These are phyloP conservation scores for Leucocoprinus leucothites DNA, from an alignment of 768 basidiomycete species.

Conservation along the genomic window DNA sequence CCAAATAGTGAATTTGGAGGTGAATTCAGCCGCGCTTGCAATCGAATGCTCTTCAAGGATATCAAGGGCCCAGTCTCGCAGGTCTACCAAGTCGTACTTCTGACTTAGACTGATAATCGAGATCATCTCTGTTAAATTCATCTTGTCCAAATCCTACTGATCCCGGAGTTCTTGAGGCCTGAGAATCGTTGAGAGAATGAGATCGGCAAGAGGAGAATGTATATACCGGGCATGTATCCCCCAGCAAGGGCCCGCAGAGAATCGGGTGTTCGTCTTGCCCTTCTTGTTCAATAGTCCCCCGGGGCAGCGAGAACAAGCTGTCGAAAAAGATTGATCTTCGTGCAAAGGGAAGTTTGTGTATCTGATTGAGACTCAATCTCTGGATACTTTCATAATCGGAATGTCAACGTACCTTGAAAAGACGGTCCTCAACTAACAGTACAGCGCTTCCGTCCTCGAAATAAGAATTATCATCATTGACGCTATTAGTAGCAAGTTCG, in stretches of 20 bases:
- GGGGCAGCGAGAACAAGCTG: background rate
- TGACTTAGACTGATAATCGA: background rate
- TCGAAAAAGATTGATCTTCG: background rate
- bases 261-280: constrained; percentile 1
- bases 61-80: background rate
- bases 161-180: background rate
- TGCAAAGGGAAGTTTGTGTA: background rate
- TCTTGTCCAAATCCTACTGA: background rate
- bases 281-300: background rate
- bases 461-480: background rate
- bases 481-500: no score
- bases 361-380: background rate
- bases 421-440: background rate
- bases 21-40: background rate
- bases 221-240: background rate
- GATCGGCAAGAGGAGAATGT: background rate
- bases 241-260: constrained; percentile 3
- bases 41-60: background rate
- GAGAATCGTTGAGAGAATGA: background rate
- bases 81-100: background rate
- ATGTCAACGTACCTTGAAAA: constrained; percentile 4
- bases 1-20: background rate
- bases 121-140: background rate
- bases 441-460: background rate
- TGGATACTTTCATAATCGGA: background rate